These are phyloP conservation scores for Candolleomyces efflorescens DNA, from an alignment of 768 basidiomycete genomes.

Conservation along the genomic window DNA sequence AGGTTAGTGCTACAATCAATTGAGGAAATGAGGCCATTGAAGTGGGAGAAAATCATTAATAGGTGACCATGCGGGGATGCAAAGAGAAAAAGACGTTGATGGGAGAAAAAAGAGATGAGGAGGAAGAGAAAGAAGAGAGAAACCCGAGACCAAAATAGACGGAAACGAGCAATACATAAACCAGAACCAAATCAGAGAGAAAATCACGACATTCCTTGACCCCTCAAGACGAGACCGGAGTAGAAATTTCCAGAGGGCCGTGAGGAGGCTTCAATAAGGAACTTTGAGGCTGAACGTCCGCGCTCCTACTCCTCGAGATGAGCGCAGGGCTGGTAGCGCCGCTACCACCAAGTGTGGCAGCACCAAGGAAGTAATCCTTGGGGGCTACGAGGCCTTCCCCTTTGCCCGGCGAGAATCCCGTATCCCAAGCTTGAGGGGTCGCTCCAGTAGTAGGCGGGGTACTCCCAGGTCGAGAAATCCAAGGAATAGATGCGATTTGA, in stretches of 20 bases:
- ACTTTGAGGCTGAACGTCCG: slow-evolving; percentile 9
- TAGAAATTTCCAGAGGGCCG: slow-evolving; percentile 6
- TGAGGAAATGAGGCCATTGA: too few relatives aligned
- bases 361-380: background rate
- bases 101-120: background rate
- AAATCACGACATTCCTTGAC: background rate
- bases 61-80: background rate
- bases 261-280: background rate
- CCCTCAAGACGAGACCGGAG: background rate
- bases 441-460: slow-evolving; percentile 4
- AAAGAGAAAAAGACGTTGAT: background rate
- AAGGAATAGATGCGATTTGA: background rate
- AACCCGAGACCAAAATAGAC: background rate
- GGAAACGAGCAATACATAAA: background rate
- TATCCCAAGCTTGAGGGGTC: slow-evolving; percentile 6
- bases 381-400: background rate
- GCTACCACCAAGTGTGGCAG: background rate
- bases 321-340: slow-evolving; percentile 7
- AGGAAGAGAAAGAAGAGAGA: background rate
- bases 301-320: slow-evolving; percentile 17
- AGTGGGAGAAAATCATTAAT: background rate
- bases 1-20: too few relatives aligned
- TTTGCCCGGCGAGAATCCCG: background rate
- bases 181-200: background rate
- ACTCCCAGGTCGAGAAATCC: slow-evolving; percentile 1